Evolutionary conservation across 805 yeast genomes (phyloP).

Genomic region (Aciculoconidium aculeatum): DNA sequence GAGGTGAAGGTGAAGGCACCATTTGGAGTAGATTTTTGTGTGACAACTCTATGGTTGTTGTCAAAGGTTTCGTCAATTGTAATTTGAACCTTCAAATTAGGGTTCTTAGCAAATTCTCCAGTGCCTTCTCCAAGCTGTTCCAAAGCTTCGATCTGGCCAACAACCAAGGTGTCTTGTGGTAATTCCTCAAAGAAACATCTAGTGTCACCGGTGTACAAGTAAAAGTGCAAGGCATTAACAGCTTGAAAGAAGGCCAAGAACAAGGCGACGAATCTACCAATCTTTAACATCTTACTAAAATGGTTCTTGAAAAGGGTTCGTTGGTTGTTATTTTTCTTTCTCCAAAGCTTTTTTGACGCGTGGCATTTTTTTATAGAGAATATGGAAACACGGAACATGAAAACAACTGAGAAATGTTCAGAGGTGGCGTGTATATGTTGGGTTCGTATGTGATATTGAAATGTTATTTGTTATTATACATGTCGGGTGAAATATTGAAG

Average conservation of each 20-base stretch:
- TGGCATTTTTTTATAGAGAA: too few species aligned
- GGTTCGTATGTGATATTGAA: too few species aligned
- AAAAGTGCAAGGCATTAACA: conserved; percentile 62
- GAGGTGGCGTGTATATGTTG: too few species aligned
- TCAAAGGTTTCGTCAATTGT: conserved; percentile 76
- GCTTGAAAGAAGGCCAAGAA: conserved; percentile 9
- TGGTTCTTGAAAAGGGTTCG: conserved; percentile 2
- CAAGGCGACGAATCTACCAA: conserved; percentile 7
- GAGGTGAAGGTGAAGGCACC: conserved; percentile 81
- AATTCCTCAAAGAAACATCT: conserved; percentile 84
- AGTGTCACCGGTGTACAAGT: conserved; percentile 66
- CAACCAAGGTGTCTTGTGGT: conserved; percentile 70
- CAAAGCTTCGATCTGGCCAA: conserved; percentile 66
- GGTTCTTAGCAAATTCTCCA: conserved; percentile 44
- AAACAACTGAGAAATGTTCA: too few species aligned
- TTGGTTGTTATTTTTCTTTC: conserved; percentile 2
- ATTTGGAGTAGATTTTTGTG: conserved; percentile 53
- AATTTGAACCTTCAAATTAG: conserved; percentile 56
- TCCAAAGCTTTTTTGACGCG: conserved; percentile 7
- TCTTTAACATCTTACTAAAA: conserved; percentile 6
- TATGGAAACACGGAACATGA: too few species aligned
- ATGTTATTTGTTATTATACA: too few species aligned
- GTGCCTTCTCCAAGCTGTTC: conserved; percentile 49
- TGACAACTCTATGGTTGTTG: conserved; percentile 69
- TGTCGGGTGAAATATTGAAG: too few species aligned